Conservation (phyloP, 805 yeast species). For the Scheffersomyces stipitis region DNA sequence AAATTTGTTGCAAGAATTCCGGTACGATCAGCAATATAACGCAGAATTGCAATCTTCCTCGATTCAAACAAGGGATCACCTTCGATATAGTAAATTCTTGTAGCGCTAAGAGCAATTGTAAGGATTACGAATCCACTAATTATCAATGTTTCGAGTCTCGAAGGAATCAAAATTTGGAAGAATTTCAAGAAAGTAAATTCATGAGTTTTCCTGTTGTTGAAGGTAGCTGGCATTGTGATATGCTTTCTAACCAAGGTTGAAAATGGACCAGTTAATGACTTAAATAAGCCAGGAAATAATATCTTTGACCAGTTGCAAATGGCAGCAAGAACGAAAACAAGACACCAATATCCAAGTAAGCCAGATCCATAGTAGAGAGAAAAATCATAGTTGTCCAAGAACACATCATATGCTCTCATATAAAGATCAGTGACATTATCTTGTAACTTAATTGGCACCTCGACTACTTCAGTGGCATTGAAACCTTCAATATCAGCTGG, state of each 20-base stretch:
- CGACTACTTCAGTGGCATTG: not conserved
- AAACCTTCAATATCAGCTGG: not conserved
- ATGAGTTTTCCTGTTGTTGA: slow-evolving; percentile 21
- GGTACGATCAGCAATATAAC: slow-evolving; percentile 42
- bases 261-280: slow-evolving; percentile 24
- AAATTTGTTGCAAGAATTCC: slow-evolving; percentile 44
- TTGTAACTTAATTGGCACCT: slow-evolving; percentile 10
- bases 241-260: slow-evolving; percentile 23
- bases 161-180: slow-evolving; percentile 23
- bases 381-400: slow-evolving; percentile 1
- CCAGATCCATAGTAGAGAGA: slow-evolving; percentile 25
- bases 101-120: slow-evolving; percentile 22
- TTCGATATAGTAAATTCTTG: slow-evolving; percentile 21
- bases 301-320: slow-evolving; percentile 40
- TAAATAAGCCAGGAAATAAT: slow-evolving; percentile 35
- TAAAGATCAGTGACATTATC: slow-evolving; percentile 1
- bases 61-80: slow-evolving; percentile 37
- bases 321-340: slow-evolving; percentile 41
- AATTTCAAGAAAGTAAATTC: slow-evolving; percentile 19
- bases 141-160: slow-evolving; percentile 4
- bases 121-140: slow-evolving; percentile 31
- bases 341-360: slow-evolving; percentile 49
- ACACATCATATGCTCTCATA: not conserved
- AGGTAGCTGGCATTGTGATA: slow-evolving; percentile 39
- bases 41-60: slow-evolving; percentile 31